Percentiles rank a stretch among this genome's conserved stretches.
phyloP scores from a whole-genome alignment of 306 rosid species.

The Cicer bijugum region DNA sequence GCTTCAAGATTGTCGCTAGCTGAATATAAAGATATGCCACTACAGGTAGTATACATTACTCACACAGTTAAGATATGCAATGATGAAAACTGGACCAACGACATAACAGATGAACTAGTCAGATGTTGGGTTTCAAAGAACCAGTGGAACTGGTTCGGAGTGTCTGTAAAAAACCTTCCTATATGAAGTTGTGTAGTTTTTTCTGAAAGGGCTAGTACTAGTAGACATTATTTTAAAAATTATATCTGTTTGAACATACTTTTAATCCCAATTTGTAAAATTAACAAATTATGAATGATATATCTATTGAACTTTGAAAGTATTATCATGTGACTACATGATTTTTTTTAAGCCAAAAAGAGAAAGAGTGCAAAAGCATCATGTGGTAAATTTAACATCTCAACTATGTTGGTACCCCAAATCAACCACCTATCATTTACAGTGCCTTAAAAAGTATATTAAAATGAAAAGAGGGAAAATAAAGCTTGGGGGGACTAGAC shows the following conservation, averaged over 20 bases:
- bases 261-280: not conserved
- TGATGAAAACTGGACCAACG: slow-evolving; percentile 10
- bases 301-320: not conserved
- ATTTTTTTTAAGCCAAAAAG: not conserved
- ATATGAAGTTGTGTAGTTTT: not conserved
- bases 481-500: too few species aligned
- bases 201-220: not conserved
- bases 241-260: not conserved
- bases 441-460: too few species aligned
- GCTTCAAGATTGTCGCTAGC: slow-evolving; percentile 25
- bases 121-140: not conserved
- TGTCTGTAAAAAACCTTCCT: not conserved
- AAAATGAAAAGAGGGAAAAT: too few species aligned
- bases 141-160: not conserved
- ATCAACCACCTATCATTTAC: too few species aligned
- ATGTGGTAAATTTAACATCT: too few species aligned
- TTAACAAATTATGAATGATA: slow-evolving; percentile 15
- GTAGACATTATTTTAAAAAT: slow-evolving; percentile 17
- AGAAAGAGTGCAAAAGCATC: too few species aligned
- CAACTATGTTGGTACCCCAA: too few species aligned
- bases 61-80: slow-evolving; percentile 9
- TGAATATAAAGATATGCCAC: slow-evolving; percentile 13
- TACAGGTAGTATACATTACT: slow-evolving; percentile 13
- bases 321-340: not conserved
- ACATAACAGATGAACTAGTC: not conserved